These are phyloP conservation scores for Pochonia chlamydosporia DNA, from an alignment of 2,329 filamentous ascomycete species.

Conservation along the genomic window DNA sequence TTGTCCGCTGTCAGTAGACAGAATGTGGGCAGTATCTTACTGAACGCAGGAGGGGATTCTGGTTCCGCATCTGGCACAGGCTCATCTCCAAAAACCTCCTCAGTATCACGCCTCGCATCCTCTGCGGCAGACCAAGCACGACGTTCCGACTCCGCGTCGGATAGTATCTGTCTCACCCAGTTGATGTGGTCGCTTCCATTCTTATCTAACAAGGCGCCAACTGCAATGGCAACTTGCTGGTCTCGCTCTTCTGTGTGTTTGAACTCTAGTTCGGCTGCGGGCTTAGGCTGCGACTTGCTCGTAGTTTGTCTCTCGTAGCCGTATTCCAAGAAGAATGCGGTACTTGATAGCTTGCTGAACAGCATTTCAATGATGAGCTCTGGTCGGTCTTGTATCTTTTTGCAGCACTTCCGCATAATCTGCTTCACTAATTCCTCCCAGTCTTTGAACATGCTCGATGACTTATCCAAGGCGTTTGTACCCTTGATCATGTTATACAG, in stretches of 20 bases:
- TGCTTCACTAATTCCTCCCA: slow-evolving; percentile 89
- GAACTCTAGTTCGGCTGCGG: slow-evolving; percentile 79
- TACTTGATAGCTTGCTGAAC: slow-evolving; percentile 85
- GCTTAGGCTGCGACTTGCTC: slow-evolving; percentile 52
- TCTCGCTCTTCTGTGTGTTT: slow-evolving; percentile 63
- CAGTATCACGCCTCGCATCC: slow-evolving; percentile 44
- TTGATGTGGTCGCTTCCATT: slow-evolving; percentile 68
- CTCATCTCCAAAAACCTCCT: slow-evolving; percentile 26
- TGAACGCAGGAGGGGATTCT: slow-evolving; percentile 25
- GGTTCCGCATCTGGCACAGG: slow-evolving; percentile 17
- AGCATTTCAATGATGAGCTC: slow-evolving; percentile 86
- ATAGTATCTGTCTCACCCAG: slow-evolving; percentile 73
- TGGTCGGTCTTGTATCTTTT: slow-evolving; percentile 79
- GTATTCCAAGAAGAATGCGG: slow-evolving; percentile 82
- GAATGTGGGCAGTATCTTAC: slow-evolving; percentile 19
- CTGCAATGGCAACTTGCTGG: slow-evolving; percentile 71
- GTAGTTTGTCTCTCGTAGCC: slow-evolving; percentile 82
- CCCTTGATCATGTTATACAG: slow-evolving; percentile 92
- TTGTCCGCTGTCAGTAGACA: background rate
- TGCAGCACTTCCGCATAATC: slow-evolving; percentile 72
- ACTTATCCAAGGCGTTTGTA: slow-evolving; percentile 65
- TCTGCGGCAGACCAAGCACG: slow-evolving; percentile 72
- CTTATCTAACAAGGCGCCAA: slow-evolving; percentile 74
- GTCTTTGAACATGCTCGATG: slow-evolving; percentile 66
- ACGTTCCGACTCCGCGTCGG: slow-evolving; percentile 64